These are phyloP conservation scores for Melaleuca quinquenervia DNA, from an alignment of 345 rosid genomes.

Conservation along the genomic window DNA sequence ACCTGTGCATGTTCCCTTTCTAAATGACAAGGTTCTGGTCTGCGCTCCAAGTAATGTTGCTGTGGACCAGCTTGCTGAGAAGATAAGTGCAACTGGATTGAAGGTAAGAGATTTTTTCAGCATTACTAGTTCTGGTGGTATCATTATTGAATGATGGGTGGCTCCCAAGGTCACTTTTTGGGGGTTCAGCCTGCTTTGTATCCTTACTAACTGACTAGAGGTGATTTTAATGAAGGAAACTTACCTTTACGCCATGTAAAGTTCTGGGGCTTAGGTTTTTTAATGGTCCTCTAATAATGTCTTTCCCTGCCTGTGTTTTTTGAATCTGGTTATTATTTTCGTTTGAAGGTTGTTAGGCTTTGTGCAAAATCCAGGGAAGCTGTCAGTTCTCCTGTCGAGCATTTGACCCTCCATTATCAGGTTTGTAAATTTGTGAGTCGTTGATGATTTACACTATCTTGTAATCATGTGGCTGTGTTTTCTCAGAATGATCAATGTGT, in stretches of 20 bases:
- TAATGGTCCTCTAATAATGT: not conserved
- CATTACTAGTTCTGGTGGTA: not conserved
- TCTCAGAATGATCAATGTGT: not conserved
- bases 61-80: constrained; percentile 98
- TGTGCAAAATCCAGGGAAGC: constrained; percentile 99
- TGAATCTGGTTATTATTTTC: not conserved
- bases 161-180: not conserved
- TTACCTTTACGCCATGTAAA: not conserved
- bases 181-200: not conserved
- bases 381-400: constrained; percentile 98
- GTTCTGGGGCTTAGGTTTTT: not conserved
- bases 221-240: not conserved
- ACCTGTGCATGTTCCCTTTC: not conserved
- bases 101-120: constrained; percentile 38
- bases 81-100: constrained; percentile 96
- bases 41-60: constrained; percentile 99
- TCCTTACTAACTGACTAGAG: not conserved
- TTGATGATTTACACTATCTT: not conserved
- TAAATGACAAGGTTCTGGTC: constrained; percentile 64
- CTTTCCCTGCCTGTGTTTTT: not conserved
- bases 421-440: constrained; percentile 24
- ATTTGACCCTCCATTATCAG: constrained; percentile 99
- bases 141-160: not conserved
- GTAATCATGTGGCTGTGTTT: not conserved
- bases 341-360: constrained; percentile 76